Evolutionary conservation across 139 green algal species (phyloP).

Genomic region (Gonium pectorale): DNA sequence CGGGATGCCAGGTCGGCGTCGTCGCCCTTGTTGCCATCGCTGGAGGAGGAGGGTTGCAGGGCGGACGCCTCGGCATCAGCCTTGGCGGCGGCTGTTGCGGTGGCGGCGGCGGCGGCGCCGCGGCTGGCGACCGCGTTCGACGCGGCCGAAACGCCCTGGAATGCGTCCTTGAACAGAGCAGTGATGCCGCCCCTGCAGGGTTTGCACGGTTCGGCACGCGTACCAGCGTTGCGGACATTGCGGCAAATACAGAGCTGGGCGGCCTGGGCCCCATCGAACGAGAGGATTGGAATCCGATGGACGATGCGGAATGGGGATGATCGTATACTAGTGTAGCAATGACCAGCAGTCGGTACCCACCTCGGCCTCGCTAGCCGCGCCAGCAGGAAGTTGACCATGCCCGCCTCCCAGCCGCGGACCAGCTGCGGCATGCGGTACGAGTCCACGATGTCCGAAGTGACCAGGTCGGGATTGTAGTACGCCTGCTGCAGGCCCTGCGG

Average conservation of each 20-base stretch:
- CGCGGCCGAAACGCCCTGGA: too few species aligned
- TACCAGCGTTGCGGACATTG: too few species aligned
- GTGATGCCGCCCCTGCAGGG: background rate
- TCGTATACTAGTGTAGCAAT: too few species aligned
- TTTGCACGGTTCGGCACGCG: background rate
- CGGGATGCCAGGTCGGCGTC: constrained; percentile 58
- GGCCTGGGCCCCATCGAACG: too few species aligned
- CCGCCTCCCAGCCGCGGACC: constrained; percentile 82
- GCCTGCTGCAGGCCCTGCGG: constrained; percentile 52
- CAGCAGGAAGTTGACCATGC: constrained; percentile 76
- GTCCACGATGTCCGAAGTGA: constrained; percentile 70
- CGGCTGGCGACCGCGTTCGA: background rate
- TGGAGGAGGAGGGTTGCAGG: background rate
- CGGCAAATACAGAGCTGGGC: too few species aligned
- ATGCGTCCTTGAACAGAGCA: background rate
- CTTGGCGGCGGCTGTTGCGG: constrained; percentile 1
- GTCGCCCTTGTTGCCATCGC: background rate
- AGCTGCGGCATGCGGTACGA: constrained; percentile 82
- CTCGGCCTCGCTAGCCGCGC: constrained; percentile 48
- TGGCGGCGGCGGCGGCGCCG: background rate
- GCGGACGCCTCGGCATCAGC: background rate
- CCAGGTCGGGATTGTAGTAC: constrained; percentile 54
- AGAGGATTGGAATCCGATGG: too few species aligned
- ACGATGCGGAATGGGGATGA: too few species aligned
- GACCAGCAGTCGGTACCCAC: too few species aligned